Evolutionary conservation across 305 asterid genomes (phyloP).

Genomic region (Euphrasia arctica): DNA sequence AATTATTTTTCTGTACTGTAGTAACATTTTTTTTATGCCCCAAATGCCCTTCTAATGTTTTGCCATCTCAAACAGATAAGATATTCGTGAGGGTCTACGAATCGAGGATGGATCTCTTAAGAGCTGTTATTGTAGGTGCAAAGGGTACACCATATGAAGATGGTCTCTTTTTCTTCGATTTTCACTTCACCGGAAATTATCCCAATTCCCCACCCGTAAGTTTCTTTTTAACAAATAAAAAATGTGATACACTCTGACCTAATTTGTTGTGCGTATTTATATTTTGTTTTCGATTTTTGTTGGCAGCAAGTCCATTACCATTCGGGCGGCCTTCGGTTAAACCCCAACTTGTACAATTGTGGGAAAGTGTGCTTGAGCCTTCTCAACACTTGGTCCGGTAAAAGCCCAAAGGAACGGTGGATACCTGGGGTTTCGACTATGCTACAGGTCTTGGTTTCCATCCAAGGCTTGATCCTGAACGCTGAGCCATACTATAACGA

Average conservation of each 20-base stretch:
- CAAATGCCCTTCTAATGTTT: not conserved
- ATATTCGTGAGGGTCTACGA: conserved; percentile 91
- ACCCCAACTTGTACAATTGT: conserved; percentile 71
- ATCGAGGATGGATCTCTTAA: conserved; percentile 84
- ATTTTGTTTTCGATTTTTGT: conserved; percentile 18
- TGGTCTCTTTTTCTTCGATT: conserved; percentile 88
- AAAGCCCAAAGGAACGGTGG: conserved; percentile 66
- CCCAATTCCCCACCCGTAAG: conserved; percentile 91
- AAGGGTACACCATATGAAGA: conserved; percentile 97
- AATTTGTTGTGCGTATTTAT: not conserved
- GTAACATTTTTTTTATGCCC: not conserved
- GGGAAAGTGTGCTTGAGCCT: conserved; percentile 97
- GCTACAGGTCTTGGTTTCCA: conserved; percentile 87
- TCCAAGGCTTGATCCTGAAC: conserved; percentile 85
- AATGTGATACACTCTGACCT: not conserved
- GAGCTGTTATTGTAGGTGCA: conserved; percentile 90
- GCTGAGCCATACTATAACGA: conserved; percentile 84
- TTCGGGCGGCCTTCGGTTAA: conserved; percentile 85
- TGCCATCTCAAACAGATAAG: conserved; percentile 41
- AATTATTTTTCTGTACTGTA: not conserved
- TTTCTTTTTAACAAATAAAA: conserved; percentile 14
- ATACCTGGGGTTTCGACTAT: conserved; percentile 66
- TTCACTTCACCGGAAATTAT: conserved; percentile 67
- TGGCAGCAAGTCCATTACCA: conserved; percentile 74
- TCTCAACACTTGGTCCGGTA: conserved; percentile 83